Base-by-base conservation (phyloP, 1,284 basidiomycete genomes). In the Rhodotorula glutinis region DNA sequence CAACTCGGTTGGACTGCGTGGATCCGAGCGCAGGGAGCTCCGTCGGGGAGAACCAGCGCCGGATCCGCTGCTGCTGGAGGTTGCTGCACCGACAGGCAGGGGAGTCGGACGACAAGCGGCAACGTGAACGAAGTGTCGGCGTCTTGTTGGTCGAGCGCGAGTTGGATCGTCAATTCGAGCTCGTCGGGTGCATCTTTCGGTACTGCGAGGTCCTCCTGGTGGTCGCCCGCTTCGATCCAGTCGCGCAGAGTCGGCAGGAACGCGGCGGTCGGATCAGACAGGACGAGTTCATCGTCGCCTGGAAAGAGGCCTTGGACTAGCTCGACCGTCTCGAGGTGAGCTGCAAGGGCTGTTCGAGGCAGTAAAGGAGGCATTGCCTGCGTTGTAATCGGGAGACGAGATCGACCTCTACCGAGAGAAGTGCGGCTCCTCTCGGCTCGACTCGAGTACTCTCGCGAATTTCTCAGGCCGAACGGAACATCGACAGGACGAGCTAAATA, bases 291-390 rank as follows among this genome's bases (percentile, higher is more conserved):
- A 40, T 59, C 68, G 11, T 53, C 40, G 17, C 64, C 62, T 1
- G 66, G 58, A 30, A 67, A 70, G 27, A 71, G 30, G 5, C 62
- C 62, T 44, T 63, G 29, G 25, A 30, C 52, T 2, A 71, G 66
- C 27, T 71, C 70, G 52, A 69, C 53, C 23, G 66, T 54, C 25
- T 71, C 66, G 25, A 64, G 59, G 27, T 71, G 70, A 1, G 55
- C 14, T 7, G 43, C 49, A 23, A 71, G 49, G 4, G 59, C 38
- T 0, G 59, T 59, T 5, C 29, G 9, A 1, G 61, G 46, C 9
- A 54, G 19, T 2, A 38, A 29, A 3, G 59, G 33, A 11, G 33
- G 33, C 66, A 63, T 67, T 8, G 4, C 4, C 17, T 16, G 43
- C n/a, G n/a, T n/a, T n/a, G n/a, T n/a, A n/a, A n/a, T n/a, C n/a